Evolutionary conservation across 2,329 filamentous ascomycete genomes (phyloP).

Genomic region (Thelonectria olida): DNA sequence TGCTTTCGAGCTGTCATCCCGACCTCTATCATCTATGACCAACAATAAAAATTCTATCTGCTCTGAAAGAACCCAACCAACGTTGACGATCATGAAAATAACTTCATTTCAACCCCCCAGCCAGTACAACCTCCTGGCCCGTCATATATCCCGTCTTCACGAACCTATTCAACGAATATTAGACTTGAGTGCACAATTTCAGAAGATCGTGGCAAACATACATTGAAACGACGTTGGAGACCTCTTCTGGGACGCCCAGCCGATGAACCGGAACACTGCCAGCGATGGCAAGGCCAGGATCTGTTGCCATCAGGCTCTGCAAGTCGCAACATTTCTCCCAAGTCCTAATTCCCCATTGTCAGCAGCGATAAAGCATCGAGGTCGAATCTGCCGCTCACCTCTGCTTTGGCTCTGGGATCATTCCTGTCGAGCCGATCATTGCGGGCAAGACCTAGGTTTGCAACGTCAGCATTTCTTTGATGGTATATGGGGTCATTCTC

Average conservation of each 20-base stretch:
- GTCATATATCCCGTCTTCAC: conserved; percentile 15
- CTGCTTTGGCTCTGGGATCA: conserved; percentile 45
- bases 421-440: conserved; percentile 47
- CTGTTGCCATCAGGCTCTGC: conserved; percentile 40
- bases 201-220: conserved; percentile 23
- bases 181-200: neutral
- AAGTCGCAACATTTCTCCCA: conserved; percentile 42
- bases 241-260: conserved; percentile 46
- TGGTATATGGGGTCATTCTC: too few relatives aligned
- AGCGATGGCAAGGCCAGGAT: conserved; percentile 48
- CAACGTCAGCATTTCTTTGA: neutral
- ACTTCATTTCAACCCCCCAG: conserved; percentile 17
- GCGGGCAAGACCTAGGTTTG: conserved; percentile 44
- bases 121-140: conserved; percentile 12
- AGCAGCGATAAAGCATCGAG: neutral
- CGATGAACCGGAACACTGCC: conserved; percentile 46
- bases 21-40: too few relatives aligned
- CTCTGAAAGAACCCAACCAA: too few relatives aligned
- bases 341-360: conserved; percentile 28
- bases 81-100: too few relatives aligned
- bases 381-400: conserved; percentile 24
- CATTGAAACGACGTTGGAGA: conserved; percentile 46
- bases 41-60: too few relatives aligned
- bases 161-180: neutral
- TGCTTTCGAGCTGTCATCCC: too few relatives aligned